These are phyloP conservation scores for Orobanche coerulescens DNA, from an alignment of 257 asterid species.

Conservation along the genomic window DNA sequence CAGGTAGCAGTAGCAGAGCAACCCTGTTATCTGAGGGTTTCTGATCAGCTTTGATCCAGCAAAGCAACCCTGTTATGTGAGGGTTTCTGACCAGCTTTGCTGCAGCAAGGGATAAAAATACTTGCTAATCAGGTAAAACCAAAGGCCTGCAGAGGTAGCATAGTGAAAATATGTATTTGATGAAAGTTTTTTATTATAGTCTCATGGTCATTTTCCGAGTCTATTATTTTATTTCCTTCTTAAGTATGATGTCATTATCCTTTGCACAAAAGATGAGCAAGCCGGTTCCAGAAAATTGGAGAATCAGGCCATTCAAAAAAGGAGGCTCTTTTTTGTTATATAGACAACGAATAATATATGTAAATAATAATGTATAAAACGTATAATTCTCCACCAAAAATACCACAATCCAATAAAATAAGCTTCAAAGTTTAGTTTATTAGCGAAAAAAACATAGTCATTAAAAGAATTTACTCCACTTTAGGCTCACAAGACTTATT, in stretches of 20 bases:
- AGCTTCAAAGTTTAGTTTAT: no score
- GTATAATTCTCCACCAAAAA: no score
- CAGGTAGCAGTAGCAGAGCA: not conserved
- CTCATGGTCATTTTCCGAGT: not conserved
- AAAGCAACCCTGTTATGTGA: not conserved
- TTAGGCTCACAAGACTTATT: no score
- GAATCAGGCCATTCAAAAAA: no score
- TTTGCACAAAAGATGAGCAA: not conserved
- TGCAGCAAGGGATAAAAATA: not conserved
- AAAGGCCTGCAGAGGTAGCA: not conserved
- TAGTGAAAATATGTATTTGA: not conserved
- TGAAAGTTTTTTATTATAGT: not conserved
- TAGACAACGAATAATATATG: no score
- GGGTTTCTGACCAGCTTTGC: not conserved
- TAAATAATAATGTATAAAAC: no score
- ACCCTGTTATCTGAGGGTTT: not conserved
- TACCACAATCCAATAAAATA: no score
- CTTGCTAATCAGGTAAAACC: not conserved
- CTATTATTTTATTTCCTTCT: not conserved
- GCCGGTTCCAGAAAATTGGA: no score
- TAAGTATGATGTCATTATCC: not conserved
- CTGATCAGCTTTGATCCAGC: not conserved
- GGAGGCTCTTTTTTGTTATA: no score
- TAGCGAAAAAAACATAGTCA: no score
- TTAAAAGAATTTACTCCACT: no score